Evolutionary conservation across 371 early-diverging fungal genomes (phyloP).

Genomic region (Mortierella sp.): DNA sequence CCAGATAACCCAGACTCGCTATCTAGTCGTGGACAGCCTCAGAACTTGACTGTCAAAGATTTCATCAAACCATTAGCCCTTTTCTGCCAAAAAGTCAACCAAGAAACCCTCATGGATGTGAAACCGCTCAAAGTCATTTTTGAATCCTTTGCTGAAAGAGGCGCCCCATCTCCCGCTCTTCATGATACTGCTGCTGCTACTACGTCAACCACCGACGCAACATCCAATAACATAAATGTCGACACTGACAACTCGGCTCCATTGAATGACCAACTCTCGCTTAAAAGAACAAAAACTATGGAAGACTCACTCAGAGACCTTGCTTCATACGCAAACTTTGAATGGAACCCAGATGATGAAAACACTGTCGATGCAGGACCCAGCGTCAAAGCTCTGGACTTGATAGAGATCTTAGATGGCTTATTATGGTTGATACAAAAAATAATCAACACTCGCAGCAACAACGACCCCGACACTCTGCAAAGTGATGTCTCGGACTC

Average conservation of each 20-base stretch:
- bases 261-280: neutral
- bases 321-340: slow-evolving; percentile 29
- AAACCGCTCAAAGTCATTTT: slow-evolving; percentile 42
- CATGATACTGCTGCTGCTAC: neutral
- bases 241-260: neutral
- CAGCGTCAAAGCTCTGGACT: slow-evolving; percentile 29
- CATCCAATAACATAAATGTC: too few species aligned
- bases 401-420: slow-evolving; percentile 36
- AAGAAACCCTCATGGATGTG: slow-evolving; percentile 6
- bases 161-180: neutral
- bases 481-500: neutral
- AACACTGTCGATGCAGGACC: slow-evolving; percentile 24
- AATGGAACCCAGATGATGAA: slow-evolving; percentile 52
- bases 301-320: slow-evolving; percentile 41
- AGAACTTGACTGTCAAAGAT: slow-evolving; percentile 17
- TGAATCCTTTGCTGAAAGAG: slow-evolving; percentile 39
- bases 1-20: slow-evolving; percentile 24
- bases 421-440: slow-evolving; percentile 38
- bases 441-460: neutral
- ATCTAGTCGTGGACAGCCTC: slow-evolving; percentile 6
- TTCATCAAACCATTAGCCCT: slow-evolving; percentile 51
- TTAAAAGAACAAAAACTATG: slow-evolving; percentile 26
- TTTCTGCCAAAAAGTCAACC: slow-evolving; percentile 39
- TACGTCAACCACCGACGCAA: neutral
- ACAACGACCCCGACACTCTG: neutral